Conservation (phyloP, 2,329 filamentous ascomycete genomes). For the Plectosphaerella cucumerina region DNA sequence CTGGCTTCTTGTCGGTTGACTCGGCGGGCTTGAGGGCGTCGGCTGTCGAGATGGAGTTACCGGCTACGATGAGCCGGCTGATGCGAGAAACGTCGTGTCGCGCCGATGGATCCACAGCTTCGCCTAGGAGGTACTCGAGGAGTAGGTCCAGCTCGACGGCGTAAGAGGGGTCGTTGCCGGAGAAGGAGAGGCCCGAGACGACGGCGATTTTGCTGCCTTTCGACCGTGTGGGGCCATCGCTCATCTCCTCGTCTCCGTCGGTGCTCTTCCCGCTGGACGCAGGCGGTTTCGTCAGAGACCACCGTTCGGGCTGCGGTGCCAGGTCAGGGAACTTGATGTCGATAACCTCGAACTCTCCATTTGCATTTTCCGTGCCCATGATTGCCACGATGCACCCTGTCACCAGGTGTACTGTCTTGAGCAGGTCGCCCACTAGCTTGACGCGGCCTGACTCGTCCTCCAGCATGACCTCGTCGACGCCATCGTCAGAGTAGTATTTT, state of each 20-base stretch:
- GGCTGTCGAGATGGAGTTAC: slow-evolving; percentile 78
- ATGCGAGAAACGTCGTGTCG: slow-evolving; percentile 63
- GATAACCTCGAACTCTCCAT: slow-evolving; percentile 89
- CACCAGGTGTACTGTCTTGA: slow-evolving; percentile 70
- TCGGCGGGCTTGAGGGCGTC: slow-evolving; percentile 31
- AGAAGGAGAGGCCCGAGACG: slow-evolving; percentile 83
- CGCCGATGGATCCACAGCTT: slow-evolving; percentile 58
- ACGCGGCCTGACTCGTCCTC: slow-evolving; percentile 95
- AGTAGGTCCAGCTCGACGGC: slow-evolving; percentile 73
- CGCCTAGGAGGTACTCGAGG: slow-evolving; percentile 83
- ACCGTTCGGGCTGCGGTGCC: slow-evolving; percentile 74
- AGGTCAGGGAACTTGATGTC: slow-evolving; percentile 87
- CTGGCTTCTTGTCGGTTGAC: slow-evolving; percentile 35
- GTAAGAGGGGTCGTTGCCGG: slow-evolving; percentile 66
- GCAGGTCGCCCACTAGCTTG: slow-evolving; percentile 65
- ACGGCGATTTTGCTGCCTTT: slow-evolving; percentile 66
- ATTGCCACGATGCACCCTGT: slow-evolving; percentile 94
- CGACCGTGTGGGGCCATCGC: slow-evolving; percentile 27
- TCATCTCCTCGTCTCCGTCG: slow-evolving; percentile 55
- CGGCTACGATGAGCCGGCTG: slow-evolving; percentile 82
- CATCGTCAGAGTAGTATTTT: slow-evolving; percentile 67
- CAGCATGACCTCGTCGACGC: slow-evolving; percentile 70
- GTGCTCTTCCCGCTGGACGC: slow-evolving; percentile 24
- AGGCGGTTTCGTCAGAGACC: slow-evolving; percentile 59
- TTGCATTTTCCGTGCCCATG: slow-evolving; percentile 86